These are phyloP conservation scores for Cladosporium sp. DNA, from an alignment of 2,329 filamentous ascomycete species.

Conservation along the genomic window DNA sequence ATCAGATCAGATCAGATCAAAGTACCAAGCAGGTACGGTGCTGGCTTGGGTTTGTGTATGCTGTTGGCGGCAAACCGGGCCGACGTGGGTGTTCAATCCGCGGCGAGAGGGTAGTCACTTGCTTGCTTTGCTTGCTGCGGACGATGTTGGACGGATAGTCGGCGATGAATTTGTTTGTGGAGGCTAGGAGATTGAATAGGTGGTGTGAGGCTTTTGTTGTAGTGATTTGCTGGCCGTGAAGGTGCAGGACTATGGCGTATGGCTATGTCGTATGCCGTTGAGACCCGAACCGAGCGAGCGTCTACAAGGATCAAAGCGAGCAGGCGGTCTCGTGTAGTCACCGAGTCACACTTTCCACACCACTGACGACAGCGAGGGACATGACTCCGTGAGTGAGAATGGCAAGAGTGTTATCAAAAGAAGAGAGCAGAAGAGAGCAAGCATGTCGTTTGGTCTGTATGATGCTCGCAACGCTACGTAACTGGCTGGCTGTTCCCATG, in stretches of 20 bases:
- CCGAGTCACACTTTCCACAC: background rate
- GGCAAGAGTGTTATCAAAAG: background rate
- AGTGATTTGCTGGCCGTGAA: background rate
- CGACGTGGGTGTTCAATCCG: conserved; percentile 10
- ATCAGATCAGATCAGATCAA: background rate
- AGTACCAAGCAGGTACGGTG: background rate
- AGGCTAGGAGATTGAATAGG: background rate
- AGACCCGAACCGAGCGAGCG: conserved; percentile 8
- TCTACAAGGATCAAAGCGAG: conserved; percentile 6
- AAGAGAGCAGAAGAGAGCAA: background rate
- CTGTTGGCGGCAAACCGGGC: conserved; percentile 14
- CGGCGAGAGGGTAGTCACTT: background rate
- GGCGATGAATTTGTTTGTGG: background rate
- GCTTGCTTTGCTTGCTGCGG: conserved; percentile 8
- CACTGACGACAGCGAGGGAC: background rate
- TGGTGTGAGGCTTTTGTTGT: background rate
- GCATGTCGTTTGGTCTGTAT: background rate
- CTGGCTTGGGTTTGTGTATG: background rate
- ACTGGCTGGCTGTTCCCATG: background rate
- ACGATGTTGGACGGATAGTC: background rate
- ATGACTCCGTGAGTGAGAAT: background rate
- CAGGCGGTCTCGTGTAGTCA: background rate
- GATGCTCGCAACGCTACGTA: conserved; percentile 5
- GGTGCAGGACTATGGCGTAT: conserved; percentile 10
- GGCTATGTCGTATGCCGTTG: conserved; percentile 3